Evolutionary conservation across 352 stramenopile species (phyloP).

Genomic region (Phytophthora pistaciae): DNA sequence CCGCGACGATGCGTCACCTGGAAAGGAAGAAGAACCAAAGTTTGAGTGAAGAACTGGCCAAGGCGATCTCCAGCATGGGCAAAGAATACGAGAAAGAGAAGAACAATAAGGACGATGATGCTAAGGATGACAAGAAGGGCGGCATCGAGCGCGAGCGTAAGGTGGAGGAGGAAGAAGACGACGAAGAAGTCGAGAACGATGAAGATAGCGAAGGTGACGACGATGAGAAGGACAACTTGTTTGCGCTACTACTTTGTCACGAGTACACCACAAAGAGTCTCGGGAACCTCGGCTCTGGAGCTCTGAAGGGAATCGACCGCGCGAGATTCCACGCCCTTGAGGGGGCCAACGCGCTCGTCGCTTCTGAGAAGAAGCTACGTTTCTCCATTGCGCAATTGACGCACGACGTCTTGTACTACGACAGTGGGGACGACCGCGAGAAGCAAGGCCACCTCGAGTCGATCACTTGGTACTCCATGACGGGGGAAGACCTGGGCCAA

Average conservation of each 20-base stretch:
- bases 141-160: too few relatives aligned
- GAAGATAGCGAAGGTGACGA: not conserved
- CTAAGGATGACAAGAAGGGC: too few relatives aligned
- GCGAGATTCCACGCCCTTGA: not conserved
- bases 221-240: not conserved
- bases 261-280: not conserved
- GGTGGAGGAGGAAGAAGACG: too few relatives aligned
- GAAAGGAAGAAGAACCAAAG: not conserved
- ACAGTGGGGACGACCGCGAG: not conserved
- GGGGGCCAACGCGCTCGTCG: not conserved
- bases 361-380: not conserved
- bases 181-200: too few relatives aligned
- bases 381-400: not conserved
- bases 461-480: too few relatives aligned
- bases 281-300: not conserved
- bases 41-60: not conserved
- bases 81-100: too few relatives aligned
- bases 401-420: not conserved
- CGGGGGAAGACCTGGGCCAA: too few relatives aligned
- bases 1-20: not conserved
- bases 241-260: not conserved
- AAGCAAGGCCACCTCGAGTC: too few relatives aligned
- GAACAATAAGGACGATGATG: too few relatives aligned
- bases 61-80: not conserved
- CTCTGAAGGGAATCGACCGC: not conserved